phyloP scores from a whole-genome alignment of 805 yeast species.

The Jamesozyma jinghongensis region DNA sequence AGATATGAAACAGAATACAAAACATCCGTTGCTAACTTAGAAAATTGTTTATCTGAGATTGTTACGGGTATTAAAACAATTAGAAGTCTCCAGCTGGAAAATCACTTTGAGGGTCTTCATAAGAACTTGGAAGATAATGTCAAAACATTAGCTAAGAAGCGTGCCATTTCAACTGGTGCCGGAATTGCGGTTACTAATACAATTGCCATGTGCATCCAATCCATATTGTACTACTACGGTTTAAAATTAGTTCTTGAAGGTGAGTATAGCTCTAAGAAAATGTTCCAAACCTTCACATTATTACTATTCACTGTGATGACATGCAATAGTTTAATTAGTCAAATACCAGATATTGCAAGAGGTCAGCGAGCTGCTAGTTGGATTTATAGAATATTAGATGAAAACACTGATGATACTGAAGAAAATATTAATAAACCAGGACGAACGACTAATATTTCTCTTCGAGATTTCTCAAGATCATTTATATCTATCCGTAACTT shows the following conservation, averaged over 20 bases:
- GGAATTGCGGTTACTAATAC: constrained; percentile 54
- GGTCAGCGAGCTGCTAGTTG: constrained; percentile 67
- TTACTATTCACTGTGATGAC: constrained; percentile 64
- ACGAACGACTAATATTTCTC: constrained; percentile 1
- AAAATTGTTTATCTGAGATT: constrained; percentile 43
- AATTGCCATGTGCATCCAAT: constrained; percentile 53
- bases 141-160: constrained; percentile 33
- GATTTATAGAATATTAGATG: constrained; percentile 34
- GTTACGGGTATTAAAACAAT: constrained; percentile 57
- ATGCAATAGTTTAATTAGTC: constrained; percentile 48
- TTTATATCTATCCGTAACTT: constrained; percentile 38
- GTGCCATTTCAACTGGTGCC: constrained; percentile 57
- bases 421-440: constrained; percentile 3
- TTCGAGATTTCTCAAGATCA: not conserved
- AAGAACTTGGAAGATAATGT: constrained; percentile 26
- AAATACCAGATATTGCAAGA: constrained; percentile 70
- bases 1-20: constrained; percentile 54
- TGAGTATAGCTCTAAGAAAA: constrained; percentile 46
- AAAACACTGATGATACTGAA: constrained; percentile 6
- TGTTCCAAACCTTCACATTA: constrained; percentile 63
- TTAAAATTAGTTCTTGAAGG: constrained; percentile 53
- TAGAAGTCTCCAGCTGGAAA: constrained; percentile 43
- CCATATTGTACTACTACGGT: constrained; percentile 72
- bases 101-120: constrained; percentile 38
- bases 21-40: constrained; percentile 43